Evolutionary conservation across 331 rosid species (phyloP).

Genomic region (Rosa hybrid): DNA sequence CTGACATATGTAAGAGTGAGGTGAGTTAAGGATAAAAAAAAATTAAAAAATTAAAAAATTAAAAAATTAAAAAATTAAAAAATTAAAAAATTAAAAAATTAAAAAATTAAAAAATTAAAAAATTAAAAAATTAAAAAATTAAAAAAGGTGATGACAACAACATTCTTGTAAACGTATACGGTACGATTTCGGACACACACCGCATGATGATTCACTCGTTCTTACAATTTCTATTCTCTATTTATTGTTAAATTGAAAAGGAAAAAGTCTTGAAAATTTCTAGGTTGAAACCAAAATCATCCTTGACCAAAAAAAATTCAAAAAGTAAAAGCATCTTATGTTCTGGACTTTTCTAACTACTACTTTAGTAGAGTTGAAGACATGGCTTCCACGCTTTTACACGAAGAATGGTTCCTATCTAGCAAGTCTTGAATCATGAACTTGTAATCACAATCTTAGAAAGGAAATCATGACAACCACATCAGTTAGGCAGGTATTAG

Average conservation of each 20-base stretch:
- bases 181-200: too few species aligned
- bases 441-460: background rate
- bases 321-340: background rate
- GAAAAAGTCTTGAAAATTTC: background rate
- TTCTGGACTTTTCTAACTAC: background rate
- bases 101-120: too few species aligned
- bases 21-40: too few species aligned
- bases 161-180: too few species aligned
- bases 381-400: background rate
- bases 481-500: slow-evolving; percentile 11
- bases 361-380: background rate
- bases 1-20: too few species aligned
- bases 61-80: too few species aligned
- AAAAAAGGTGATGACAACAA: too few species aligned
- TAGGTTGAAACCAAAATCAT: background rate
- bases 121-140: too few species aligned
- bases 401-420: background rate
- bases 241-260: background rate
- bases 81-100: too few species aligned
- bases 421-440: slow-evolving; percentile 9
- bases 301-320: background rate
- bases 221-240: background rate
- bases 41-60: too few species aligned
- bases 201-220: too few species aligned
- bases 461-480: slow-evolving; percentile 1